phyloP scores from a whole-genome alignment of 768 basidiomycete genomes.

The Gymnopilus dilepis region DNA sequence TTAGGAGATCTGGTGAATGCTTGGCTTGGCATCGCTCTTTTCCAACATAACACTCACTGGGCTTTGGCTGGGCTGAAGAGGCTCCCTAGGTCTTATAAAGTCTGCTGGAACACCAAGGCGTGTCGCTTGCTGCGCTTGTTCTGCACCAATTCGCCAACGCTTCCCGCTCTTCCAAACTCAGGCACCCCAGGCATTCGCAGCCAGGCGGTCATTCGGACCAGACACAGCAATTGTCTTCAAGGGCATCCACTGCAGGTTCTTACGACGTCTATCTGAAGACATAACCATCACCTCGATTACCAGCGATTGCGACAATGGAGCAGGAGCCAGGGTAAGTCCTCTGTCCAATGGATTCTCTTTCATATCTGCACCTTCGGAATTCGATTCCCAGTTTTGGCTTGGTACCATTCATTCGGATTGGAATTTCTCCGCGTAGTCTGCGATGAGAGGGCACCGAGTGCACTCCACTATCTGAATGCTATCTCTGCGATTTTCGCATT shows the following conservation, averaged over 20 bases:
- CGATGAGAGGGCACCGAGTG: slow-evolving; percentile 4
- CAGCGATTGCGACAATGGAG: background rate
- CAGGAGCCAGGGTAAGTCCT: background rate
- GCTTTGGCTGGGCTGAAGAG: background rate
- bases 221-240: background rate
- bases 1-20: background rate
- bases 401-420: background rate
- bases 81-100: background rate
- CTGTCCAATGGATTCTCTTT: background rate
- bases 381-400: background rate
- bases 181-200: no score
- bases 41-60: background rate
- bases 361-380: background rate
- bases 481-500: background rate
- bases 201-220: background rate
- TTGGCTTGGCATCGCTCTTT: slow-evolving; percentile 3
- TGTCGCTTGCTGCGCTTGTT: background rate
- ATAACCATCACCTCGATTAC: background rate
- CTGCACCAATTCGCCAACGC: background rate
- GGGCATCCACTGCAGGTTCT: background rate
- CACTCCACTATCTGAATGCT: background rate
- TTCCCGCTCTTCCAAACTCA: background rate
- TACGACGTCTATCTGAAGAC: no score
- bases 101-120: background rate
- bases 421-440: background rate